Evolutionary conservation across 2,329 filamentous ascomycete genomes (phyloP).

Genomic region (Ophiosphaerella narmari): DNA sequence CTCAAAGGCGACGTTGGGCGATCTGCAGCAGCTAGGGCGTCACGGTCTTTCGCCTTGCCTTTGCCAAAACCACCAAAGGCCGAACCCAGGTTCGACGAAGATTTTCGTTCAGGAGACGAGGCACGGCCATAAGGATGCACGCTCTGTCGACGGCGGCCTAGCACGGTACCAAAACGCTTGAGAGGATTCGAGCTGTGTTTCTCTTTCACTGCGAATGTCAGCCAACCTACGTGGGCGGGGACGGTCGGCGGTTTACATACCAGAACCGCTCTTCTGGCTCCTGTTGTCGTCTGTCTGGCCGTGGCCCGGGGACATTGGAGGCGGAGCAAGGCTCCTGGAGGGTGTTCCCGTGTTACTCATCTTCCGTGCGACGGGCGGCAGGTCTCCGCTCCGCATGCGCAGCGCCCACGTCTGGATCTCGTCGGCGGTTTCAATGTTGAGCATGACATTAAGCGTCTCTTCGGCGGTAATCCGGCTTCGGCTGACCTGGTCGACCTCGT

Average conservation of each 20-base stretch:
- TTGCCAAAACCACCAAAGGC: slow-evolving; percentile 66
- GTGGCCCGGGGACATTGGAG: slow-evolving; percentile 35
- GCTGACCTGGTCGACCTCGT: slow-evolving; percentile 87
- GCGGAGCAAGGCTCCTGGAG: slow-evolving; percentile 42
- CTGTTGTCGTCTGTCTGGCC: slow-evolving; percentile 56
- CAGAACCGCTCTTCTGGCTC: slow-evolving; percentile 59
- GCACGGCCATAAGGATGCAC: slow-evolving; percentile 46
- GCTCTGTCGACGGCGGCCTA: slow-evolving; percentile 45
- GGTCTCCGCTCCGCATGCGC: slow-evolving; percentile 47
- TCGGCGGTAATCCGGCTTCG: slow-evolving; percentile 75
- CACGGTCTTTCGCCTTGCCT: slow-evolving; percentile 67
- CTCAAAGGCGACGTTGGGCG: slow-evolving; percentile 42
- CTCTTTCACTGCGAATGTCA: slow-evolving; percentile 35
- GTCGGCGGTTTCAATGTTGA: slow-evolving; percentile 84
- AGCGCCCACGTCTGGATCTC: slow-evolving; percentile 79
- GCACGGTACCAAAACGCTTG: slow-evolving; percentile 49
- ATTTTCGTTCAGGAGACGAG: slow-evolving; percentile 58
- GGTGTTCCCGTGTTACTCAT: slow-evolving; percentile 38
- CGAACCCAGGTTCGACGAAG: slow-evolving; percentile 59
- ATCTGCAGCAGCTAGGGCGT: slow-evolving; percentile 45
- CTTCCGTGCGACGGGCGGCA: slow-evolving; percentile 37
- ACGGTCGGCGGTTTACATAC: slow-evolving; percentile 35
- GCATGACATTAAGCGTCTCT: slow-evolving; percentile 76
- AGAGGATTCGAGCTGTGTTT: slow-evolving; percentile 46
- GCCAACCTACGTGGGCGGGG: neutral